Evolutionary conservation across 1,139 yeast genomes (phyloP).

Genomic region (Geotrichum cucujoidarum): DNA sequence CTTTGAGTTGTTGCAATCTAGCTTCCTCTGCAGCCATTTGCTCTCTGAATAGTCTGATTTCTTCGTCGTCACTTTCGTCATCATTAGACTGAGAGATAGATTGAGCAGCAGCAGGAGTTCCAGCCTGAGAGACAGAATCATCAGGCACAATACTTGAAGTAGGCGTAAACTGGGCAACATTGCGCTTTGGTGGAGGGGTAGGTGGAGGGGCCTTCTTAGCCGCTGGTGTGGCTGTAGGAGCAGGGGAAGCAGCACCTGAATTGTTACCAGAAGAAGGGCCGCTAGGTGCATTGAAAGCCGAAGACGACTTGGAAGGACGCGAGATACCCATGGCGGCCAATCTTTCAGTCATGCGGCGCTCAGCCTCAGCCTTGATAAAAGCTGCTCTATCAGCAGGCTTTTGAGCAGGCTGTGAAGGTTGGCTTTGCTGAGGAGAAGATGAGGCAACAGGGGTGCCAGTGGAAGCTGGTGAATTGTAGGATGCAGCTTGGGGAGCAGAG

Average conservation of each 20-base stretch:
- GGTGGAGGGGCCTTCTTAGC: constrained; percentile 22
- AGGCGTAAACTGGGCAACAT: background rate
- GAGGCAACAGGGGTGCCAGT: constrained; percentile 13
- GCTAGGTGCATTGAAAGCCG: constrained; percentile 27
- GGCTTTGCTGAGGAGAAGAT: constrained; percentile 22
- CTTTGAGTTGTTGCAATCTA: constrained; percentile 29
- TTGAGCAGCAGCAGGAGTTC: constrained; percentile 15
- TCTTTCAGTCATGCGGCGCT: constrained; percentile 81
- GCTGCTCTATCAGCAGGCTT: constrained; percentile 62
- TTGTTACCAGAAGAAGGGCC: background rate
- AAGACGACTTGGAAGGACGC: constrained; percentile 35
- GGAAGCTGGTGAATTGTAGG: constrained; percentile 7
- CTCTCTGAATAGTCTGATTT: constrained; percentile 44
- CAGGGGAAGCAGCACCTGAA: constrained; percentile 18
- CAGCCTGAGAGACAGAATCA: constrained; percentile 9
- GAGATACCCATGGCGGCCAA: constrained; percentile 79
- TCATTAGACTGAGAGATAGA: constrained; percentile 24
- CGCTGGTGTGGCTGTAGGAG: constrained; percentile 16
- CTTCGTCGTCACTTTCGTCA: constrained; percentile 38
- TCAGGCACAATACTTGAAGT: constrained; percentile 13
- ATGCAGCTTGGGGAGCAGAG: constrained; percentile 2
- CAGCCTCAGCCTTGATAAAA: constrained; percentile 85
- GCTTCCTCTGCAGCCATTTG: constrained; percentile 42
- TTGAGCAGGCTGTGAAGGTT: constrained; percentile 21
- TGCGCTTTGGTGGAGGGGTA: constrained; percentile 17